Evolutionary conservation across 257 asterid species (phyloP).

Genomic region (Ilex aquifolium): DNA sequence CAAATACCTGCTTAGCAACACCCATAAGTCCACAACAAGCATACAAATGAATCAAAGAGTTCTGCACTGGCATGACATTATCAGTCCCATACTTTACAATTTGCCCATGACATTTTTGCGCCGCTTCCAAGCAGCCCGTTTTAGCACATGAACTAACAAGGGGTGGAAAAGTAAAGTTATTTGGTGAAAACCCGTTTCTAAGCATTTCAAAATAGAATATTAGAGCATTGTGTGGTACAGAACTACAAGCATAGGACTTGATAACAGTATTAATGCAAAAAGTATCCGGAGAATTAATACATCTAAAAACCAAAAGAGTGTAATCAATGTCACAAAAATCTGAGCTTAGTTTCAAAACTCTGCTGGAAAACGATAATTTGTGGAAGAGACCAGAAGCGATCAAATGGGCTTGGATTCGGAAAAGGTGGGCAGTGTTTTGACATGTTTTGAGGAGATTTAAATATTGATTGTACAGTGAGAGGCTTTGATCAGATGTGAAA

Average conservation of each 20-base stretch:
- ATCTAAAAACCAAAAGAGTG: conserved; percentile 41
- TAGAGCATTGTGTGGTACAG: conserved; percentile 32
- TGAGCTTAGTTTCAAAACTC: conserved; percentile 43
- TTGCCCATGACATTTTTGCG: conserved; percentile 65
- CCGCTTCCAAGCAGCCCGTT: conserved; percentile 36
- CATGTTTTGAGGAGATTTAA: conserved; percentile 42
- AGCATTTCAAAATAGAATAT: conserved; percentile 49
- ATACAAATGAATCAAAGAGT: conserved; percentile 57
- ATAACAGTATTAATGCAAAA: conserved; percentile 64
- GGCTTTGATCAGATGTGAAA: conserved; percentile 1
- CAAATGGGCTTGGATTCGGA: conserved; percentile 57
- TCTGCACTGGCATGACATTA: conserved; percentile 47
- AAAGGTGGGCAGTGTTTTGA: conserved; percentile 29
- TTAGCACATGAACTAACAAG: conserved; percentile 60
- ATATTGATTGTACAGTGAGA: conserved; percentile 17
- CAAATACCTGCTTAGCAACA: conserved; percentile 33
- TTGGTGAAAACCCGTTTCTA: conserved; percentile 46
- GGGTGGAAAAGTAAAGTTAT: conserved; percentile 59
- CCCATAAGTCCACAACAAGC: conserved; percentile 38
- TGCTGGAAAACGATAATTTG: conserved; percentile 55
- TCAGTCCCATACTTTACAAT: conserved; percentile 59
- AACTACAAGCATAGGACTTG: conserved; percentile 42
- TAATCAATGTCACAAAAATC: conserved; percentile 27
- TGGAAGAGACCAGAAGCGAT: conserved; percentile 50
- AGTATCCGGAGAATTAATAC: conserved; percentile 43